phyloP scores from a whole-genome alignment of 1,139 yeast species.

The Nadsonia starkeyi-henricii region DNA sequence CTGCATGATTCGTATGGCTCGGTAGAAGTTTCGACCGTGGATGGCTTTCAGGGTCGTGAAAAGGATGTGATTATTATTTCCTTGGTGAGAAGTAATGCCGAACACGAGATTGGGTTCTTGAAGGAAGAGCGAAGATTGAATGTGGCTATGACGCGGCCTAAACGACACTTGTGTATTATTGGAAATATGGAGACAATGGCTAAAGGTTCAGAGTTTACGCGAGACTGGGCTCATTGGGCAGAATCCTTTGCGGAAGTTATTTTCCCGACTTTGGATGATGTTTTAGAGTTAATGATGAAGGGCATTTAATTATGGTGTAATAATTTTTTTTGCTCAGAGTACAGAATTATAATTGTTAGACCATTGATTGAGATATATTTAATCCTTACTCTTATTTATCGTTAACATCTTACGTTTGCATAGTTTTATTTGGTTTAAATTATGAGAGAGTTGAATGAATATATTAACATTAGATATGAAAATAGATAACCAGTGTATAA shows the following conservation, averaged over 20 bases:
- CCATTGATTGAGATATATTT: too few relatives aligned
- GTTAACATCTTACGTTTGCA: too few relatives aligned
- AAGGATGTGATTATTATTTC: slow-evolving; percentile 75
- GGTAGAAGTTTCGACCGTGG: slow-evolving; percentile 75
- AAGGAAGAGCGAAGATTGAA: slow-evolving; percentile 53
- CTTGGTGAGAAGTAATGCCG: slow-evolving; percentile 60
- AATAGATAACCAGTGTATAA: too few relatives aligned
- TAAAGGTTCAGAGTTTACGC: slow-evolving; percentile 37
- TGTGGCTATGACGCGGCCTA: slow-evolving; percentile 87
- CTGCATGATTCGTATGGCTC: slow-evolving; percentile 32
- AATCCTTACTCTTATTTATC: too few relatives aligned
- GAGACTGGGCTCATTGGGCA: slow-evolving; percentile 58
- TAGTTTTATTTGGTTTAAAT: too few relatives aligned
- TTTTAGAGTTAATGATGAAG: slow-evolving; percentile 8
- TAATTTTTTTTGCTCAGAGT: too few relatives aligned
- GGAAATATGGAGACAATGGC: slow-evolving; percentile 68
- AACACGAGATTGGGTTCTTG: slow-evolving; percentile 59
- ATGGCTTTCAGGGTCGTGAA: slow-evolving; percentile 87
- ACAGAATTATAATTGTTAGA: too few relatives aligned
- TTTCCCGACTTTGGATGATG: slow-evolving; percentile 40
- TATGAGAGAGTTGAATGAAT: too few relatives aligned
- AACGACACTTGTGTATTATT: slow-evolving; percentile 67
- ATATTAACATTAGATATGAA: too few relatives aligned
- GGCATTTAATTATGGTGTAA: background rate
- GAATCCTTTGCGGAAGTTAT: slow-evolving; percentile 54